Percentiles rank a stretch among this genome's conserved stretches.
Evolutionary conservation across 2,329 filamentous ascomycete species (phyloP).

Genomic region (Xylariaceae sp.): DNA sequence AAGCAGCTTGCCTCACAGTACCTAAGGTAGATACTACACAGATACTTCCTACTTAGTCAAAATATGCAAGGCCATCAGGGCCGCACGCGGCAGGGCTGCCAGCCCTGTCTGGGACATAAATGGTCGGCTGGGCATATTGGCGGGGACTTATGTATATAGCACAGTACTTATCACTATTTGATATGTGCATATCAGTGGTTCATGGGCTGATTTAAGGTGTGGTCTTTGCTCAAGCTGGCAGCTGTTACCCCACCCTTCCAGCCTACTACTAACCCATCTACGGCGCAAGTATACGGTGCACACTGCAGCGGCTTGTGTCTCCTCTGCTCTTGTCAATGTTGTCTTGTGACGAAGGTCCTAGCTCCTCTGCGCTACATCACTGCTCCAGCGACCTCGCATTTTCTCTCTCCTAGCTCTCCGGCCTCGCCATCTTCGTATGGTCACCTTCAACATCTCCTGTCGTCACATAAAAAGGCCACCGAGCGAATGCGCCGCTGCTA

Average conservation of each 20-base stretch:
- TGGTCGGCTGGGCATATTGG: too few species aligned
- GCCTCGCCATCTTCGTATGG: background rate
- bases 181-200: too few species aligned
- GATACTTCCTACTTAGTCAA: too few species aligned
- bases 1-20: too few species aligned
- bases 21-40: too few species aligned
- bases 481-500: constrained; percentile 29
- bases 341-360: background rate
- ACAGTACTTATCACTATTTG: too few species aligned
- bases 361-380: too few species aligned
- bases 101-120: too few species aligned
- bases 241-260: background rate
- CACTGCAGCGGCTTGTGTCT: too few species aligned
- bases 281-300: background rate
- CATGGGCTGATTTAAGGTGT: background rate
- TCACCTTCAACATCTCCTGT: background rate
- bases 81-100: too few species aligned
- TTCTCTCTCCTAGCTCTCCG: background rate
- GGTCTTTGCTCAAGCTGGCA: constrained; percentile 22
- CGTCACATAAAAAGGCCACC: background rate
- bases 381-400: constrained; percentile 17
- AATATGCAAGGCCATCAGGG: too few species aligned
- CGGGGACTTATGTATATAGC: too few species aligned
- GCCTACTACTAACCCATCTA: background rate
- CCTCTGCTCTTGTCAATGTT: background rate